Evolutionary conservation across 2,329 filamentous ascomycete genomes (phyloP).

Genomic region (Fusarium nisikadoi): DNA sequence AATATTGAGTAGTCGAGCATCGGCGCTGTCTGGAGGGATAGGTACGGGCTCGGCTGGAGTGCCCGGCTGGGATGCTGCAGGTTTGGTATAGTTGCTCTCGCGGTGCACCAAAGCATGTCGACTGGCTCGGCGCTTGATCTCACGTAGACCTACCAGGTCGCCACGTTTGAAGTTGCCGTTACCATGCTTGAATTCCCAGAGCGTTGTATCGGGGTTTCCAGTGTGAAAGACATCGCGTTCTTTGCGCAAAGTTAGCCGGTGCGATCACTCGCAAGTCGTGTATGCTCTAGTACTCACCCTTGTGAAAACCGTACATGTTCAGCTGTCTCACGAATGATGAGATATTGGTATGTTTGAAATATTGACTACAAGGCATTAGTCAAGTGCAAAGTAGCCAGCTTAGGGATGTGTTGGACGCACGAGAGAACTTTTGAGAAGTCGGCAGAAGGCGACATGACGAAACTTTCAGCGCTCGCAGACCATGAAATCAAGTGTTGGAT

Average conservation of each 20-base stretch:
- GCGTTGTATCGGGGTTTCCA: conserved; percentile 87
- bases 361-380: conserved; percentile 72
- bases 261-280: background rate
- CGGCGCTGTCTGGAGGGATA: conserved; percentile 76
- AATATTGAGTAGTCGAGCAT: conserved; percentile 77
- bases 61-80: conserved; percentile 79
- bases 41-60: conserved; percentile 85
- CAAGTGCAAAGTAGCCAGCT: background rate
- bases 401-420: conserved; percentile 66
- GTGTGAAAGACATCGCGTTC: conserved; percentile 99
- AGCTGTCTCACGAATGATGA: conserved; percentile 97
- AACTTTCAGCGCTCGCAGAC: conserved; percentile 93
- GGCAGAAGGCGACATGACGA: conserved; percentile 97
- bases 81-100: conserved; percentile 85
- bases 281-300: conserved; percentile 70
- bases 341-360: conserved; percentile 99
- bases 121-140: conserved; percentile 95
- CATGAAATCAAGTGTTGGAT: conserved; percentile 98
- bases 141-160: conserved; percentile 87
- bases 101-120: conserved; percentile 92
- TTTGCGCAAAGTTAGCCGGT: conserved; percentile 51
- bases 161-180: conserved; percentile 97
- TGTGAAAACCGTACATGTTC: conserved; percentile 99
- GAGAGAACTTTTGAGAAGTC: conserved; percentile 98
- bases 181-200: conserved; percentile 99